Evolutionary conservation across 805 yeast genomes (phyloP).

Genomic region (Saturnispora dispora): DNA sequence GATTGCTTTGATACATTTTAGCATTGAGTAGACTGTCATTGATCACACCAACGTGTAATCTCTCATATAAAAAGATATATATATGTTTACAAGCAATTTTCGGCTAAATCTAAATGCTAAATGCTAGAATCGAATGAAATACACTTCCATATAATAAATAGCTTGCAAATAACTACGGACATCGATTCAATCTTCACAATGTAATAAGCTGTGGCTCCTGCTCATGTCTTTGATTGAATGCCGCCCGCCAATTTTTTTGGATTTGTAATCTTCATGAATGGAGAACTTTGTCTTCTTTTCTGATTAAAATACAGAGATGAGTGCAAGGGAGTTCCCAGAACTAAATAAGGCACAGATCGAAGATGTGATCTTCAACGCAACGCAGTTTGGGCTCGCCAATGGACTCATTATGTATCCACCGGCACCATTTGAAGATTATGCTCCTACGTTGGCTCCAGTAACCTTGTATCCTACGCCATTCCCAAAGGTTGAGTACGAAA

Average conservation of each 20-base stretch:
- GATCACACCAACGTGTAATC: too few relatives aligned
- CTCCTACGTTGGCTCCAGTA: conserved; percentile 68
- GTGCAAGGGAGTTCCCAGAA: conserved; percentile 13
- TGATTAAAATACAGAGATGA: background rate
- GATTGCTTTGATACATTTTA: background rate
- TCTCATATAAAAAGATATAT: too few relatives aligned
- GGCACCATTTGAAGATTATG: conserved; percentile 32
- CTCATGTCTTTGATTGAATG: background rate
- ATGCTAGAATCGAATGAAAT: background rate
- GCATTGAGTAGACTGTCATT: background rate
- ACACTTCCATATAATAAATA: background rate
- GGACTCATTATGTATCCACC: conserved; percentile 81
- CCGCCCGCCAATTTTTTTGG: background rate
- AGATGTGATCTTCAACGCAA: conserved; percentile 25
- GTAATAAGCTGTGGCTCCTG: background rate
- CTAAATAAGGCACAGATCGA: conserved; percentile 8
- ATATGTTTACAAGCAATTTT: too few relatives aligned
- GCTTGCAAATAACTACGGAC: background rate
- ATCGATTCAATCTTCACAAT: background rate
- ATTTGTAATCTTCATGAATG: background rate
- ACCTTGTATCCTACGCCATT: conserved; percentile 89
- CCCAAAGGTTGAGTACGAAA: conserved; percentile 55
- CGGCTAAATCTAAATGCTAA: background rate
- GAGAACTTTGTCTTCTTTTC: conserved; percentile 1
- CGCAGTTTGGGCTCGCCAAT: conserved; percentile 71